These are phyloP conservation scores for Eucalyptus sp. DNA, from an alignment of 345 rosid genomes.

Conservation along the genomic window DNA sequence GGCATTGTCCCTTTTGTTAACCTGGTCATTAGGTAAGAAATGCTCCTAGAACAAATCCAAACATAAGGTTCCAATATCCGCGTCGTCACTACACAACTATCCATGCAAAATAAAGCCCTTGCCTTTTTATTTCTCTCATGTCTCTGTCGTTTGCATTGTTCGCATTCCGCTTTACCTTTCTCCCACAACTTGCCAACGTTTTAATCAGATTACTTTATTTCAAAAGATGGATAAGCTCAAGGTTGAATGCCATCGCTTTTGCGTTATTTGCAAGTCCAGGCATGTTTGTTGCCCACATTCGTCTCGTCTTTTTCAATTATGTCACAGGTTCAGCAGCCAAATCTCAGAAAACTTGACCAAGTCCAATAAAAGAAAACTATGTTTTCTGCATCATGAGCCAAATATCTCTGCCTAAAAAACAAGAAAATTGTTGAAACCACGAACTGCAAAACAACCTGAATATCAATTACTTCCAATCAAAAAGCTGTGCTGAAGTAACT, in stretches of 20 bases:
- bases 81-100: background rate
- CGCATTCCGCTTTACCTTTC: background rate
- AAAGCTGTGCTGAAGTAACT: constrained; percentile 57
- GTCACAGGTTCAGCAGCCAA: background rate
- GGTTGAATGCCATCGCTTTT: background rate
- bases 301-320: background rate
- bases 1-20: background rate
- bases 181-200: background rate
- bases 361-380: background rate
- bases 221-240: background rate
- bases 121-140: background rate
- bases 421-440: background rate
- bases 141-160: background rate
- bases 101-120: background rate
- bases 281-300: background rate
- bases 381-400: background rate
- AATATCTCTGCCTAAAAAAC: background rate
- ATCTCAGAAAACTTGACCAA: background rate
- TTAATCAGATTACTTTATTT: background rate
- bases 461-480: background rate
- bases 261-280: background rate
- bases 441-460: background rate
- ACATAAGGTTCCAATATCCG: background rate
- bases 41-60: background rate
- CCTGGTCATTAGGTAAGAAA: background rate